phyloP scores from a whole-genome alignment of 805 yeast genomes.

The Pichia eremophila region DNA sequence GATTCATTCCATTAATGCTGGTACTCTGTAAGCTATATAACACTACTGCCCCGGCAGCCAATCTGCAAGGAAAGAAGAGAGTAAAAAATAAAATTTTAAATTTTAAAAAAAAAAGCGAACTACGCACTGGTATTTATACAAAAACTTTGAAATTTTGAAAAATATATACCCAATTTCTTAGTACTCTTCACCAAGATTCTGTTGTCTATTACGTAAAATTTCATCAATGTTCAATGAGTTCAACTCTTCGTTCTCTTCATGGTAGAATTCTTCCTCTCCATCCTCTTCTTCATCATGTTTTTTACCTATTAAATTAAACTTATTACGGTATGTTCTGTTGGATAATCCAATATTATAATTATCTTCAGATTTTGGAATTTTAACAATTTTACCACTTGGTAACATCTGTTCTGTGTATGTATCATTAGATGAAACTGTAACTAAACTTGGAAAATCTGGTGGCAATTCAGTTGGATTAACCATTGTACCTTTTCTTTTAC shows the following conservation, averaged over 20 bases:
- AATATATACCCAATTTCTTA: background rate
- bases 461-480: slow-evolving; percentile 40
- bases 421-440: slow-evolving; percentile 25
- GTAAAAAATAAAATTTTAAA: too few species aligned
- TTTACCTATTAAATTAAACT: slow-evolving; percentile 13
- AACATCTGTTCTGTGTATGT: slow-evolving; percentile 45
- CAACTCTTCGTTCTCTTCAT: background rate
- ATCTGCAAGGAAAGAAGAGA: too few species aligned
- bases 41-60: too few species aligned
- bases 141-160: too few species aligned
- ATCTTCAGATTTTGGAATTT: slow-evolving; percentile 3
- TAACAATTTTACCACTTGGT: slow-evolving; percentile 65
- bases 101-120: too few species aligned
- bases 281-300: slow-evolving; percentile 11
- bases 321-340: slow-evolving; percentile 19
- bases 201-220: slow-evolving; percentile 28
- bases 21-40: too few species aligned
- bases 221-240: slow-evolving; percentile 37
- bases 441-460: slow-evolving; percentile 36
- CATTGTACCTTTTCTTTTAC: slow-evolving; percentile 42
- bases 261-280: slow-evolving; percentile 29
- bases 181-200: slow-evolving; percentile 15
- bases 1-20: too few species aligned
- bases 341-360: slow-evolving; percentile 14
- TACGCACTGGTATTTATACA: too few species aligned